Evolutionary conservation across 2,329 filamentous ascomycete species (phyloP), one percentile per base, ranked within the genome.

Genomic region (Pseudogymnoascus sp.): DNA sequence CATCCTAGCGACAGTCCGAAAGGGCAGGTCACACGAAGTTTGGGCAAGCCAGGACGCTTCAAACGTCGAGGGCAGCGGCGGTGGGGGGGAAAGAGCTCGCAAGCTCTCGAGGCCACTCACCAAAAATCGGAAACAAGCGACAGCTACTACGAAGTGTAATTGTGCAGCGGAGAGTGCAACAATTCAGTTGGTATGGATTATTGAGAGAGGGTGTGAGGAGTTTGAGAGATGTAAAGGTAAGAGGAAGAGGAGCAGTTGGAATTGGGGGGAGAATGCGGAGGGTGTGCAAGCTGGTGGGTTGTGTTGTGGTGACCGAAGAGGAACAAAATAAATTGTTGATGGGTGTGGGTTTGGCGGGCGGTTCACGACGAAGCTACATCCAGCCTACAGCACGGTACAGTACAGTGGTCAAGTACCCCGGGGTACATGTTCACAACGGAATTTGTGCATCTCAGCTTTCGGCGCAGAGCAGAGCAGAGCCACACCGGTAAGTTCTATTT

Each of bases 271-370:
- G 45, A 27, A 33, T 12, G 7, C 10, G 52, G 29, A 35, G 21
- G 10, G 42, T 31, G 52, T 63, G 64, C 65, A 67, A 69, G 40
- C 18, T 45, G 61, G 64, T 55, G 59, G 60, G 62, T 58, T 58
- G 61, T 58, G 61, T 65, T 59, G 63, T 55, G 66, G 65, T 64
- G 64, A 65, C 63, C 65, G 39, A 62, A 58, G 62, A 45, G 65
- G 67, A 42, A 39, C n/a, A 62, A 39, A 58, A 63, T 62, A 65
- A 66, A 62, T 55, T 64, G 62, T 45, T 61, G 58, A 64, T 39
- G 59, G 59, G 64, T 52, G 61, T 61, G 59, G 62, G 59, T 58
- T 60, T 59, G 39, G 55, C 29, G 52, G 52, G 52, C 29, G 52
- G 27, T 31, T 36, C 29, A 35, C 52, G 15, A 6, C 18, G 25